Base-by-base conservation (phyloP, 2,329 filamentous ascomycete genomes). In the Chrysoporthe austroafricana region DNA sequence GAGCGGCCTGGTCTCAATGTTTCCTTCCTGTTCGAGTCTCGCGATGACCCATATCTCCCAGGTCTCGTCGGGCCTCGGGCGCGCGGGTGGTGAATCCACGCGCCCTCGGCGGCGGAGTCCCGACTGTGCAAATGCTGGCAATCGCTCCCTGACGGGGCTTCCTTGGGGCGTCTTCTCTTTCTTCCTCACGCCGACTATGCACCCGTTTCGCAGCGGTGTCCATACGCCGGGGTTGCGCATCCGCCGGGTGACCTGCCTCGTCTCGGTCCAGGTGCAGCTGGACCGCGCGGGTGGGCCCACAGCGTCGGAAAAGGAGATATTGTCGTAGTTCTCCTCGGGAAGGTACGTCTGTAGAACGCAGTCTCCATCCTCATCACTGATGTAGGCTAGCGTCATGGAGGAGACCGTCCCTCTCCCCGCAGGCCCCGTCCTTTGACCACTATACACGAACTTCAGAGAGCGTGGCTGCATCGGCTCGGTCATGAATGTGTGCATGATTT, bases 331-430 rank as follows among this genome's bases (percentile, higher is more conserved):
- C 42, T 83, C 79, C 11, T 82, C 77, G 0, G 88, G 84, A 0
- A 83, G 79, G 73, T 89, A 91, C 0, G 85, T 90, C 64, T 91
- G 88, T 70, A 93, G 80, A 26, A 92, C 82, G 66, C 90, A 87
- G 61, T 90, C 85, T 13, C 86, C 84, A 0, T 85, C 86, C 26
- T 88, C 85, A 4, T 81, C 79, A 68, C 86, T 85, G 3, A 84
- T 83, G 73, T 92, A 93, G 14, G 85, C 86, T 32, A 93, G 77
- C 0, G 86, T 88, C n/a, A 93, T 80, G 16, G 85, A 88, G 39
- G 83, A 82, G 1, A 94, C 77, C 0, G 88, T 86, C 1, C 83
- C 78, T 1, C 83, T 84, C 16, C 84, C 85, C 58, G 85, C 88
- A 66, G 82, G 79, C 68, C 84, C 87, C 69, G 79, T 80, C 60